Base-by-base conservation (phyloP, 139 green algal genomes). In the Haematococcus lacustris region DNA sequence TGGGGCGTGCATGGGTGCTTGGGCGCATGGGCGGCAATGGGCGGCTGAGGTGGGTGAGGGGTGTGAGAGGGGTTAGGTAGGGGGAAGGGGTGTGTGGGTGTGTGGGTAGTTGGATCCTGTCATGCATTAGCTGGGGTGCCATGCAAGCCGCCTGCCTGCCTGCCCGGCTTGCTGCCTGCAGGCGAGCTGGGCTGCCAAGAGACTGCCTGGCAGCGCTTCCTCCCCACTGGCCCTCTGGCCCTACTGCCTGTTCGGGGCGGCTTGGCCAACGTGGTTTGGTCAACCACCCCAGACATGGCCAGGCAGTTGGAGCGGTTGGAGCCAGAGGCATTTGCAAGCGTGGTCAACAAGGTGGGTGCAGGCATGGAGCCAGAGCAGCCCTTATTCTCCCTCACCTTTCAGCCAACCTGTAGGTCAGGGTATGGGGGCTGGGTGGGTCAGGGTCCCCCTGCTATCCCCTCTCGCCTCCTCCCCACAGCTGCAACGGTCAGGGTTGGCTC, bases 161-260 rank as follows among this genome's bases (percentile, higher is more conserved):
- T n/a, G n/a, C n/a, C n/a, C n/a, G n/a, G n/a, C n/a, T n/a, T n/a
- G n/a, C n/a, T n/a, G n/a, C n/a, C n/a, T n/a, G n/a, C n/a, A n/a
- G 50, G 32, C 61, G 3, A 39, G 9, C 43, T 53, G 9, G 9
- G 17, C 9, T 28, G 9, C 43, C 43, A 53, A 60, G 25, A 53
- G 17, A 91, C 86, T 51, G 90, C 90, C 2, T 92, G 83, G 82
- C 90, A 94, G 82, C 81, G 87, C 21, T 97, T 97, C 72, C 86
- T 97, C 65, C 85, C 85, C 1, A 88, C 80, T 13, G 91, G 89
- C 3, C 90, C 88, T 0, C 67, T 97, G 39, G 90, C 91, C 4
- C 84, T 97, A 68, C 85, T 97, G 77, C 91, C 91, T 3, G 82
- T 90, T 17, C 62, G 86, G 1, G 80, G 73, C 69, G 90, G 90